Evolutionary conservation across 2,329 filamentous ascomycete genomes (phyloP).

Genomic region (Beauveria pseudobassiana): DNA sequence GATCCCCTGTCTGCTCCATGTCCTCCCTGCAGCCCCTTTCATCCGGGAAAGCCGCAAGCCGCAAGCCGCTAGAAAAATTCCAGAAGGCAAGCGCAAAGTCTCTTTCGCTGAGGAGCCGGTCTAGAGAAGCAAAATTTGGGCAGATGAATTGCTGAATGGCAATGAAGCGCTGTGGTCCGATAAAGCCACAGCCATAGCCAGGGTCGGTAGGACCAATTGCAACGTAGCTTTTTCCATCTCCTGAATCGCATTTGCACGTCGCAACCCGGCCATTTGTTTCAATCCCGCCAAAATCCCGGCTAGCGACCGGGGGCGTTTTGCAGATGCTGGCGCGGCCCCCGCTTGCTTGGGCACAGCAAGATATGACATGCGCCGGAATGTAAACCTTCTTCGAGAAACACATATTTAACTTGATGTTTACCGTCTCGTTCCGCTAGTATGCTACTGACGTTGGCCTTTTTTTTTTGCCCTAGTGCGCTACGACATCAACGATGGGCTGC

Average conservation of each 20-base stretch:
- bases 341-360: not conserved
- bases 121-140: not conserved
- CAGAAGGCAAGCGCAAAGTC: not conserved
- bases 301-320: not conserved
- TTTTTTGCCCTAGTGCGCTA: too few relatives aligned
- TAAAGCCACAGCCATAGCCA: not conserved
- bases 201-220: not conserved
- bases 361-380: not conserved
- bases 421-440: not conserved
- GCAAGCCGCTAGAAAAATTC: not conserved
- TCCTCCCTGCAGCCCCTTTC: slow-evolving; percentile 6
- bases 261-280: not conserved
- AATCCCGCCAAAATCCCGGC: slow-evolving; percentile 3
- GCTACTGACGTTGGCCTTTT: too few relatives aligned
- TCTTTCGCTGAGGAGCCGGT: not conserved
- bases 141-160: not conserved
- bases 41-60: not conserved
- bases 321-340: not conserved
- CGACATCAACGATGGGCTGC: not conserved
- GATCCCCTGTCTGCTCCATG: slow-evolving; percentile 4
- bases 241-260: not conserved
- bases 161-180: not conserved
- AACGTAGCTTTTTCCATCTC: not conserved
- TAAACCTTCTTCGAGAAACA: not conserved
- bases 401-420: not conserved